A percentile compares a stretch with the other conserved stretches of the same genome.
These are phyloP conservation scores for Pichia nanzhaoensis DNA, from an alignment of 805 yeast species.

Conservation along the genomic window DNA sequence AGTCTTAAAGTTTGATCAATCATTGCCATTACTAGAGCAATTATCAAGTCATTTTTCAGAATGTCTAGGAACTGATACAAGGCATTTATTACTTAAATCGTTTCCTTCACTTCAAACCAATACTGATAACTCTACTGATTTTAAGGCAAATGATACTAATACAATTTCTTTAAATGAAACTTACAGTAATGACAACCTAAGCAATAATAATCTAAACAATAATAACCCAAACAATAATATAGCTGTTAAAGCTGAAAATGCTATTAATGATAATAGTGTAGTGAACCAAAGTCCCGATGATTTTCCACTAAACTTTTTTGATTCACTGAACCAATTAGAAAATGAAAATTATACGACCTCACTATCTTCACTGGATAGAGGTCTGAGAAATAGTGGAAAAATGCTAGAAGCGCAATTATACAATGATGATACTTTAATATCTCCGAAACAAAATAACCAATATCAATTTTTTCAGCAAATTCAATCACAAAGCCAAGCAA, in stretches of 20 bases:
- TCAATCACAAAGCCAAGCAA: not conserved
- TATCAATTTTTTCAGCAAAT: not conserved
- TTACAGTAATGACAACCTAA: not conserved
- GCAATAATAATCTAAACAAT: not conserved
- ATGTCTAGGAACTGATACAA: conserved; percentile 11
- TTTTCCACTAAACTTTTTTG: conserved; percentile 9
- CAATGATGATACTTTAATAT: not conserved
- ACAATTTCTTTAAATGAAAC: not conserved
- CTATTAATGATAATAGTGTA: not conserved
- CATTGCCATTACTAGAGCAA: conserved; percentile 46
- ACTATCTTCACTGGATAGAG: not conserved
- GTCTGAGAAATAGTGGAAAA: not conserved
- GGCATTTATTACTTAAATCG: conserved; percentile 8
- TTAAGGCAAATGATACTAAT: not conserved
- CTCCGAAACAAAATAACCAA: not conserved
- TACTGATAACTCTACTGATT: not conserved
- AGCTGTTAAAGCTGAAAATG: conserved; percentile 1
- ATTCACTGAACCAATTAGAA: not conserved
- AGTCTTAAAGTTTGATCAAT: conserved; percentile 61
- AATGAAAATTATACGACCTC: conserved; percentile 4
- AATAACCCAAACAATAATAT: not conserved
- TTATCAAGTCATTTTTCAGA: conserved; percentile 27
- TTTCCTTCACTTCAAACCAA: not conserved
- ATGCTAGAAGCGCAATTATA: not conserved
- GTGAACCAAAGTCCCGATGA: conserved; percentile 3